Evolutionary conservation across 192 early-diverging fungal genomes (phyloP).

Genomic region (Bifiguratus adelaidae): DNA sequence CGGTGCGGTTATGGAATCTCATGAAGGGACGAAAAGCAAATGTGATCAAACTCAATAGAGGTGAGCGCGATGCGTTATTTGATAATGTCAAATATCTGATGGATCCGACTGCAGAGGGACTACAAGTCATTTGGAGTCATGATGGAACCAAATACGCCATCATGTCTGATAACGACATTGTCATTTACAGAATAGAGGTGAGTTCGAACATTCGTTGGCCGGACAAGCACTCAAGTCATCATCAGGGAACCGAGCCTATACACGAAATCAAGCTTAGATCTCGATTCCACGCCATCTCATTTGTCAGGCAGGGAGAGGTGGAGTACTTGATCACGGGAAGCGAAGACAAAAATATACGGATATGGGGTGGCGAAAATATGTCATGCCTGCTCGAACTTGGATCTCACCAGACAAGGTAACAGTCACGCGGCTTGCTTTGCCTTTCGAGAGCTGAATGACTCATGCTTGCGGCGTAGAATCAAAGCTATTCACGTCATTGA

Average conservation of each 20-base stretch:
- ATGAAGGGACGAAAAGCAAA: constrained; percentile 62
- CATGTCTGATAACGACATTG: constrained; percentile 38
- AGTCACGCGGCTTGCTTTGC: too few species aligned
- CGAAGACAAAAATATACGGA: constrained; percentile 47
- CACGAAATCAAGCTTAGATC: constrained; percentile 18
- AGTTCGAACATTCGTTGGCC: constrained; percentile 20
- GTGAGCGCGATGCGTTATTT: constrained; percentile 7
- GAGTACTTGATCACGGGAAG: constrained; percentile 43
- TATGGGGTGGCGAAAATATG: constrained; percentile 41
- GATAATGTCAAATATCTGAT: not conserved
- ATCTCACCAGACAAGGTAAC: too few species aligned
- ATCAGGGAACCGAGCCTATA: constrained; percentile 19
- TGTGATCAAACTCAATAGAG: constrained; percentile 28
- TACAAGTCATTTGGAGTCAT: constrained; percentile 42
- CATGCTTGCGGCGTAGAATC: constrained; percentile 16
- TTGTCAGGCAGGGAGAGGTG: constrained; percentile 22
- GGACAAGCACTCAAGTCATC: constrained; percentile 1
- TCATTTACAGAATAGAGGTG: constrained; percentile 46
- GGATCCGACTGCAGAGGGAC: constrained; percentile 24
- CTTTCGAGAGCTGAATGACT: too few species aligned
- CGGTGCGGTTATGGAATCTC: constrained; percentile 68
- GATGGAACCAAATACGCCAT: constrained; percentile 44
- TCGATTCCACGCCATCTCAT: constrained; percentile 18
- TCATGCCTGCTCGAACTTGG: constrained; percentile 22
- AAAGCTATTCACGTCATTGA: constrained; percentile 22